A percentile compares a stretch with the other conserved stretches of the same genome.
These are phyloP conservation scores for Malassezia sympodialis DNA, from an alignment of 1,284 basidiomycete species.

Conservation along the genomic window DNA sequence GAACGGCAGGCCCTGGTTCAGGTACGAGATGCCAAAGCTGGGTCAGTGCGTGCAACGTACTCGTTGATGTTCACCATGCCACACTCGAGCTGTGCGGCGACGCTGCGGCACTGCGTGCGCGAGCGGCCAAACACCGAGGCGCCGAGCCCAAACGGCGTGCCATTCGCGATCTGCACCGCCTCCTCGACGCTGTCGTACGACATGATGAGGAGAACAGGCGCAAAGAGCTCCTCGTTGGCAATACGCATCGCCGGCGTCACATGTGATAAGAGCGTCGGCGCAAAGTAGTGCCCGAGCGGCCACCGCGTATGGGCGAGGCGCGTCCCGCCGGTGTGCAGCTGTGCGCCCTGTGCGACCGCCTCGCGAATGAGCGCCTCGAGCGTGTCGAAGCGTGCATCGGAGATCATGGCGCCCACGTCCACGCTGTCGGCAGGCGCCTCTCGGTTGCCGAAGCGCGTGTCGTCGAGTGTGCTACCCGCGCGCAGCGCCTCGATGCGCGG, in stretches of 20 bases:
- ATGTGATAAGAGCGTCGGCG: conserved; percentile 73
- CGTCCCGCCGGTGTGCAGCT: conserved; percentile 60
- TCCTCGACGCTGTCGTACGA: conserved; percentile 58
- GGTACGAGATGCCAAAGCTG: conserved; percentile 72
- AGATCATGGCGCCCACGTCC: conserved; percentile 75
- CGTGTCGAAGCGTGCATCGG: conserved; percentile 58
- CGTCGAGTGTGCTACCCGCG: conserved; percentile 37
- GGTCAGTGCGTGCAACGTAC: not conserved
- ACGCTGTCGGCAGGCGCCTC: conserved; percentile 5
- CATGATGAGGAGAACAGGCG: conserved; percentile 41
- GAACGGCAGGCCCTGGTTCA: conserved; percentile 84
- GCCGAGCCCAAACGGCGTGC: conserved; percentile 78
- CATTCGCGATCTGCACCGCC: conserved; percentile 78
- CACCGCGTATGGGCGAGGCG: conserved; percentile 59
- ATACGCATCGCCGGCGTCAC: conserved; percentile 54
- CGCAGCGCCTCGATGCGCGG: conserved; percentile 29
- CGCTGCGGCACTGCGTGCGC: conserved; percentile 62
- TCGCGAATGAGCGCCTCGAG: conserved; percentile 63
- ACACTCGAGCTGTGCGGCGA: conserved; percentile 69
- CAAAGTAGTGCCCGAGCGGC: conserved; percentile 64
- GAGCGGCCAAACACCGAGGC: conserved; percentile 85
- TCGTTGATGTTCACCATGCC: conserved; percentile 91
- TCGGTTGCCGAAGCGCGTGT: conserved; percentile 23
- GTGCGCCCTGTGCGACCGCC: conserved; percentile 65
- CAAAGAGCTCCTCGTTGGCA: conserved; percentile 40